These are phyloP conservation scores for Agrocybe chaxingu DNA, from an alignment of 768 basidiomycete species.

Conservation along the genomic window DNA sequence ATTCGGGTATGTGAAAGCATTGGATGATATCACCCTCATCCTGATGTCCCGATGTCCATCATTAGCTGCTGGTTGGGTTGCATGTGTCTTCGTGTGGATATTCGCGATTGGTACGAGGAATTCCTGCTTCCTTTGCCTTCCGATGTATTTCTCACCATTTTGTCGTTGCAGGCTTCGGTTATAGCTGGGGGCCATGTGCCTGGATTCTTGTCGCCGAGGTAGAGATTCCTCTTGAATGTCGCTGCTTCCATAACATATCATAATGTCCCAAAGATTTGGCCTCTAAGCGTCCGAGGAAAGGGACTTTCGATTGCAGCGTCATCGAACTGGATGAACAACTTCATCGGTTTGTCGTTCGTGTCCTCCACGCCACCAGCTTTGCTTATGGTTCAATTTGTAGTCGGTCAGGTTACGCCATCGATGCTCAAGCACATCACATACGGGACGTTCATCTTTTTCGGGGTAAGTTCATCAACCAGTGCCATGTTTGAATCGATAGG, in stretches of 20 bases:
- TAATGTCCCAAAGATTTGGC: constrained; percentile 46
- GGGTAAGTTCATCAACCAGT: constrained; percentile 34
- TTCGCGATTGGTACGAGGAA: constrained; percentile 56
- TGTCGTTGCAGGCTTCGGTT: constrained; percentile 52
- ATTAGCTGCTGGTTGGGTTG: constrained; percentile 67
- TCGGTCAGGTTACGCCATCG: constrained; percentile 55
- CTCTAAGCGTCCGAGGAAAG: constrained; percentile 69
- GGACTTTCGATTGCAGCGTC: constrained; percentile 74
- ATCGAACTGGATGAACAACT: constrained; percentile 83
- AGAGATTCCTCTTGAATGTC: background rate
- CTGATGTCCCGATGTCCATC: background rate
- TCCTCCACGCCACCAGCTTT: background rate
- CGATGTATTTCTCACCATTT: background rate
- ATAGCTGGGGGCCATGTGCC: constrained; percentile 75
- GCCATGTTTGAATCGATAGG: background rate
- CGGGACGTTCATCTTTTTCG: constrained; percentile 78
- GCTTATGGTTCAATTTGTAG: background rate
- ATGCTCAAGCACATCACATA: constrained; percentile 65
- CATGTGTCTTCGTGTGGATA: constrained; percentile 69
- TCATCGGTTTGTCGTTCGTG: constrained; percentile 47
- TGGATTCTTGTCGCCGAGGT: constrained; percentile 77
- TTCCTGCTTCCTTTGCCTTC: background rate
- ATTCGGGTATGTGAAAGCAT: constrained; percentile 26
- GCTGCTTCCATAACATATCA: background rate
- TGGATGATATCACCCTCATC: background rate